Evolutionary conservation across 768 basidiomycete genomes (phyloP).

Genomic region (Termitomyces sp.): DNA sequence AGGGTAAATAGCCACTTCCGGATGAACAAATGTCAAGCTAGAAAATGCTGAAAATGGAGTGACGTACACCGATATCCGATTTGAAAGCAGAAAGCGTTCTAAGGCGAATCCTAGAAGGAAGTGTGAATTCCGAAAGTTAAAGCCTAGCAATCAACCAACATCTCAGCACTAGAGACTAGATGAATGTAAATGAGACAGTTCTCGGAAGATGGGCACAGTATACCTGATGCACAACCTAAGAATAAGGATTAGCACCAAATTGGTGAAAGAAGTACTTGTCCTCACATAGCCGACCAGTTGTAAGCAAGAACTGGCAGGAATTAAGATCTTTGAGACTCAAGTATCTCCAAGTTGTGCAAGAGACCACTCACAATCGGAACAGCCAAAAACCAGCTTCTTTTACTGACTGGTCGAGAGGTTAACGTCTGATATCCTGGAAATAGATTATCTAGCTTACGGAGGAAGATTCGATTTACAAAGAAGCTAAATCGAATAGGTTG

Average conservation of each 20-base stretch:
- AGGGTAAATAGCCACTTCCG: too few species aligned
- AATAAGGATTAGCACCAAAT: not conserved
- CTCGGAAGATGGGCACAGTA: not conserved
- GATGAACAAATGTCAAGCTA: too few species aligned
- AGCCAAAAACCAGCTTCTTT: slow-evolving; percentile 18
- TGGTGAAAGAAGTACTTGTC: not conserved
- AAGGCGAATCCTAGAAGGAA: slow-evolving; percentile 17
- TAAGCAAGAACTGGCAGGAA: slow-evolving; percentile 17
- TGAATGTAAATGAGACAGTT: not conserved
- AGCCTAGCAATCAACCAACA: slow-evolving; percentile 10
- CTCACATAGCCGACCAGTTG: slow-evolving; percentile 21
- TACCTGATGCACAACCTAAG: slow-evolving; percentile 14
- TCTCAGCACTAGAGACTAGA: slow-evolving; percentile 20
- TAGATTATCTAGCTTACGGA: slow-evolving; percentile 12
- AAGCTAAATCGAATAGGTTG: slow-evolving; percentile 12
- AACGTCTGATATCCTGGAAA: not conserved
- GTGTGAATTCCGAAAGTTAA: not conserved
- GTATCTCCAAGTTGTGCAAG: not conserved
- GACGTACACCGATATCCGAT: slow-evolving; percentile 13
- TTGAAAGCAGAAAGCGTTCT: slow-evolving; percentile 16
- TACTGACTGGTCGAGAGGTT: slow-evolving; percentile 19
- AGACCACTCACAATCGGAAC: slow-evolving; percentile 21
- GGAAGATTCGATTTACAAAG: slow-evolving; percentile 22
- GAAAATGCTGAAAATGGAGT: not conserved
- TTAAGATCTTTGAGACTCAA: not conserved